Base-by-base conservation (phyloP, 495 filamentous ascomycete genomes). In the Penicillium salamii region DNA sequence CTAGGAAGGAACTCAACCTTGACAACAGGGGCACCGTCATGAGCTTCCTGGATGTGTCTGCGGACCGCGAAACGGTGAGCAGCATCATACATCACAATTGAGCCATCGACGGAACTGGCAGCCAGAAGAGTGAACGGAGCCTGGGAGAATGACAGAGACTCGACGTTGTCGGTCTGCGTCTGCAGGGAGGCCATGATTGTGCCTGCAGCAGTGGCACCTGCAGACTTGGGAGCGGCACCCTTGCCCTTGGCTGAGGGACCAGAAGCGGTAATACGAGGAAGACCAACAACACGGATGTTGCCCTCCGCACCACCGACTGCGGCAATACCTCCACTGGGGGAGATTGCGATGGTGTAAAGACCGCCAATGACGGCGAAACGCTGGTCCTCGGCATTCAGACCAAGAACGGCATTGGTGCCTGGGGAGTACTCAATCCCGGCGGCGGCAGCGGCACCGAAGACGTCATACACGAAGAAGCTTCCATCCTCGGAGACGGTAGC, bases 291-390 rank as follows among this genome's bases (percentile, higher is more conserved):
- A 51, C 86, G 83, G 65, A 97, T 84, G 35, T 84, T 78, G 26
- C 95, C 95, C 33, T 82, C 86, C 1, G 89, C 91, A 53, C 95
- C 95, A 41, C 93, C 95, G 1, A 88, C 89, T 0, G 88, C 95
- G 4, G 88, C 82, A 57, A 95, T 84, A 0, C 83, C 74, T 20
- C 88, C 87, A 14, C 76, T 77, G 0, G 95, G 91, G 5, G 90
- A 80, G 41, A 97, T 71, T 21, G 88, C 89, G 41, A 96, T 81
- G 9, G 85, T 88, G 76, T 86, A 97, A 4, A 97, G 72, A 2
- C 95, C 95, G 17, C 91, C 95, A 31, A 96, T 90, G 29, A 99
- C 85, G 2, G 79, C 82, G 66, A 97, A 98, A 15, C 93, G 81
- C 68, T 95, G 88, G 65, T 99, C 95, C 36, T 79, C 75, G 0